Conservation (phyloP, 1,284 basidiomycete genomes). For the Kalmanozyma brasiliensis region DNA sequence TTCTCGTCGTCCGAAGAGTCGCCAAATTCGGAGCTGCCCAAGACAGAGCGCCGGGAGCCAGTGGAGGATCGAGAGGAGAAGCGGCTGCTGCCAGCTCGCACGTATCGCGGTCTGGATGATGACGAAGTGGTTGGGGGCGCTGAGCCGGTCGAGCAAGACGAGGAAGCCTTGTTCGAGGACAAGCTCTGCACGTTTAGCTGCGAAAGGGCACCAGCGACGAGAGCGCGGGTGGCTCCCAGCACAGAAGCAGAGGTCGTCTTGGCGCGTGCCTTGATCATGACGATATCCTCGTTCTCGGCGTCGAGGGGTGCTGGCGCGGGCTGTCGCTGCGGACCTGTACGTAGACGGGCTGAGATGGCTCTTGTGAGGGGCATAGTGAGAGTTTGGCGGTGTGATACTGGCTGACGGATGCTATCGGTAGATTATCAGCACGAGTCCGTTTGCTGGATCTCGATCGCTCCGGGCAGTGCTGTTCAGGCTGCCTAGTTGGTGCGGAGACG, state of each 20-base stretch:
- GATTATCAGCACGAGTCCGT: too few species aligned
- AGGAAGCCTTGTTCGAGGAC: constrained; percentile 18
- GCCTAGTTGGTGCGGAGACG: too few species aligned
- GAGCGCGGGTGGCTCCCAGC: constrained; percentile 11
- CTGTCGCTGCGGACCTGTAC: constrained; percentile 21
- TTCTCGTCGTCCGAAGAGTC: constrained; percentile 52
- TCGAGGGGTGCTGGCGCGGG: constrained; percentile 5
- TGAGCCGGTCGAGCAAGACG: constrained; percentile 12
- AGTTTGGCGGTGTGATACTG: too few species aligned
- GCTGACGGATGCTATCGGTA: too few species aligned
- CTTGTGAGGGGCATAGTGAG: constrained; percentile 45
- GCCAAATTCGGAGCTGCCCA: constrained; percentile 44
- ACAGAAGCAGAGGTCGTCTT: constrained; percentile 8
- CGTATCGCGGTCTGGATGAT: constrained; percentile 17
- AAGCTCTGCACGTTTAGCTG: constrained; percentile 30
- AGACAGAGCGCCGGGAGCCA: constrained; percentile 35
- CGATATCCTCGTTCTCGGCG: constrained; percentile 13
- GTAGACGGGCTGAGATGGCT: constrained; percentile 36
- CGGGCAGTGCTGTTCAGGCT: background rate
- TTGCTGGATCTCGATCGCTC: too few species aligned
- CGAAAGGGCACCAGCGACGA: constrained; percentile 22
- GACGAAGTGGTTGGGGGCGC: constrained; percentile 21
- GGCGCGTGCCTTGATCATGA: constrained; percentile 25
- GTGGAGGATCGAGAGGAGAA: constrained; percentile 33
- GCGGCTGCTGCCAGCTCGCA: constrained; percentile 14